These are phyloP conservation scores for Talaromyces trachyspermus DNA, from an alignment of 495 filamentous ascomycete species.

Conservation along the genomic window DNA sequence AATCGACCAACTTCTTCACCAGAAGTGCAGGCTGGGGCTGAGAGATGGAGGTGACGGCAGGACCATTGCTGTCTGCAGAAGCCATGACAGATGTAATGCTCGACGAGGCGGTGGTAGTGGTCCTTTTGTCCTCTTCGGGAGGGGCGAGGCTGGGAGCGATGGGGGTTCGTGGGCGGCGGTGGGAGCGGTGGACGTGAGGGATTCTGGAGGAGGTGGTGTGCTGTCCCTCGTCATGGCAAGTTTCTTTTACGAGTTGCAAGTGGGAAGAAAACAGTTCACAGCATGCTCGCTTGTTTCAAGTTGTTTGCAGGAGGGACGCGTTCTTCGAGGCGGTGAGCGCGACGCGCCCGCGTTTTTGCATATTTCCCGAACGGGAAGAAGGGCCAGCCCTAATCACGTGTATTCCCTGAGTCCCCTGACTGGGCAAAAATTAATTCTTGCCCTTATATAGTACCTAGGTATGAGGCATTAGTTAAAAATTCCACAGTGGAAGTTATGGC, in stretches of 20 bases:
- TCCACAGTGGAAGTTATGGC: no score
- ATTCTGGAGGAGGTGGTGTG: conserved; percentile 27
- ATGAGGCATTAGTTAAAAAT: no score
- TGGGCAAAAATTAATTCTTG: no score
- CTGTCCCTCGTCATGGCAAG: conserved; percentile 49
- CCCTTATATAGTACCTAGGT: no score
- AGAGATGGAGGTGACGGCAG: conserved; percentile 30
- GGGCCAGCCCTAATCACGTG: conserved; percentile 3
- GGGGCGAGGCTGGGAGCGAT: conserved; percentile 53
- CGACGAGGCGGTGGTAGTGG: conserved; percentile 10
- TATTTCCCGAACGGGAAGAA: neutral
- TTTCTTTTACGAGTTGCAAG: no score
- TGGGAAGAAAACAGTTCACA: neutral
- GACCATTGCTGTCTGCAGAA: conserved; percentile 19
- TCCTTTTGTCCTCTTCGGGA: conserved; percentile 60
- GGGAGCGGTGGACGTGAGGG: conserved; percentile 11
- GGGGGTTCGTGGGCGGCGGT: conserved; percentile 39
- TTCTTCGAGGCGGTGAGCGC: conserved; percentile 4
- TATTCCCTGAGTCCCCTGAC: no score
- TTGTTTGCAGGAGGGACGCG: conserved; percentile 6
- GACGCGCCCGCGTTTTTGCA: conserved; percentile 5
- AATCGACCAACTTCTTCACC: conserved; percentile 75
- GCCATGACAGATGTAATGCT: conserved; percentile 16
- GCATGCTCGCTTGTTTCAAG: no score
- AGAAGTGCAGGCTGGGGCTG: conserved; percentile 54